Base-by-base conservation (phyloP, 306 rosid genomes). In the Prunus fruticosa region DNA sequence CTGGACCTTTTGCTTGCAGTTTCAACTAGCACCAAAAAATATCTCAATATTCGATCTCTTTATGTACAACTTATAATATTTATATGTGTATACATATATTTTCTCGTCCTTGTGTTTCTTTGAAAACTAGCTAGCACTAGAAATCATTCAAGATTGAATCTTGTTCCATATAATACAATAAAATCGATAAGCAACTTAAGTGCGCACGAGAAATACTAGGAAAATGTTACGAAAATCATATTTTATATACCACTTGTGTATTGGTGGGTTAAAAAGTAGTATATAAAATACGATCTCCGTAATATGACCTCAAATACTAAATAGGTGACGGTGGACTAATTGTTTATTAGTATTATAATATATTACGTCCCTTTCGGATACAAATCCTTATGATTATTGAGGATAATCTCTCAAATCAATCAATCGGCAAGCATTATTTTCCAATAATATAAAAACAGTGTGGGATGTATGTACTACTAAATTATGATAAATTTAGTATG, bases 31-130 rank as follows among this genome's bases (percentile, higher is more conserved):
- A 20, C 2, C 9, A 9, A 34, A 23, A n/a, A 72, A 16, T 34
- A 41, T 72, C 67, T 22, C 14, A 41, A 57, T 72, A 72, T 72
- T 54, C 75, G 30, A 54, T 71, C 11, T 54, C 20, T 53, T n/a
- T 71, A 30, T 49, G 52, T 13, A 6, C 23, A 57, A 20, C 1
- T 14, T 25, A 14, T 25, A 14, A 25, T 57, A 25, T 52, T 16
- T 18, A 52, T 5, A 18, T 47, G 15, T 47, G n/a, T 18, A 16
- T 25, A 3, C 2, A 10, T 50, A 46, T n/a, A 11, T 8, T 60
- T 25, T 49, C 2, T 25, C 5, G 14, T 49, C 52, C 52, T 25
- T 15, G 2, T 22, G n/a, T 60, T 60, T 60, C 27, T 11, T 60
- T 23, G 5, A 25, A 60, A 60, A 27, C 7, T 5, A 25, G 38